A percentile compares a stretch with the other conserved stretches of the same genome.
Conservation (phyloP, 2,329 filamentous ascomycete genomes). For the Fusarium falciforme region DNA sequence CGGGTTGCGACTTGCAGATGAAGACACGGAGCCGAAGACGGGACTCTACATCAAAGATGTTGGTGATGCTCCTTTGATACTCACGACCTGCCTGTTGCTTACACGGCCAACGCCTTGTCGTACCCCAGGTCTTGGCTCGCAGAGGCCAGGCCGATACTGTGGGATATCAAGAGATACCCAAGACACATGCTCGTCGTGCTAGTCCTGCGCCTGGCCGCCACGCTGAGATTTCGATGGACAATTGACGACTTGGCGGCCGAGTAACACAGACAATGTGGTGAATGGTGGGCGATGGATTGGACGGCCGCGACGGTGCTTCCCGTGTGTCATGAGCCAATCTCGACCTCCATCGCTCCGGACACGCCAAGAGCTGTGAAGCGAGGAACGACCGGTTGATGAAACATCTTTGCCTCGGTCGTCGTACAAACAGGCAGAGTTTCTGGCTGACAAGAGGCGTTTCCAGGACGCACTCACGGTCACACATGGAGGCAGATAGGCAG, state of each 20-base stretch:
- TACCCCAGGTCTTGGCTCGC: conserved; percentile 40
- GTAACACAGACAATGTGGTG: neutral
- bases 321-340: conserved; percentile 14
- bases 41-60: neutral
- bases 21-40: conserved; percentile 19
- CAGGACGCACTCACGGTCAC: conserved; percentile 1
- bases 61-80: conserved; percentile 3
- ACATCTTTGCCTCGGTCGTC: conserved; percentile 26
- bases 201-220: conserved; percentile 1
- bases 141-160: conserved; percentile 16
- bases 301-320: neutral
- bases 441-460: conserved; percentile 13
- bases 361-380: conserved; percentile 38
- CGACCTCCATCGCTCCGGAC: conserved; percentile 31
- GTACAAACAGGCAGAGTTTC: conserved; percentile 14
- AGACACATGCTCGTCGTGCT: conserved; percentile 2
- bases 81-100: conserved; percentile 1
- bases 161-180: conserved; percentile 11
- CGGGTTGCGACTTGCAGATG: conserved; percentile 13
- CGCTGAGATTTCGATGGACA: neutral
- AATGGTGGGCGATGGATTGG: neutral
- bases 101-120: conserved; percentile 15
- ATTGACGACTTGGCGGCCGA: conserved; percentile 6
- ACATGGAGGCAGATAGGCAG: conserved; percentile 2
- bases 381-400: conserved; percentile 32